A percentile compares a stretch with the other conserved stretches of the same genome.
These are phyloP conservation scores for Moesziomyces sp. DNA, from an alignment of 1,284 basidiomycete species.

Conservation along the genomic window DNA sequence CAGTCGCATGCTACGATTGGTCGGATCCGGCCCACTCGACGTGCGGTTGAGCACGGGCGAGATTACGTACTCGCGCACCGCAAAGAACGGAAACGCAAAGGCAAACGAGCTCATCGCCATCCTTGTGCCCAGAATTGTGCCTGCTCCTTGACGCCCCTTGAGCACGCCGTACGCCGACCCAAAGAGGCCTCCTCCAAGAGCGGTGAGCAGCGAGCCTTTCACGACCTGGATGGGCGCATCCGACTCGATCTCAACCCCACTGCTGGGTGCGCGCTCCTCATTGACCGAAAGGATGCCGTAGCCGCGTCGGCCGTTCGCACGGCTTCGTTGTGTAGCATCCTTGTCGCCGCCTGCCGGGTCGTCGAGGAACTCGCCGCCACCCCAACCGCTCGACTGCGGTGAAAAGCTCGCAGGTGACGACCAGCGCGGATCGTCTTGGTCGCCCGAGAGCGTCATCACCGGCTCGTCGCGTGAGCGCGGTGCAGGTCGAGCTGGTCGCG, in stretches of 20 bases:
- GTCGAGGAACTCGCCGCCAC: constrained; percentile 34
- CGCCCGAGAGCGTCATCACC: constrained; percentile 36
- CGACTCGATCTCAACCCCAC: constrained; percentile 29
- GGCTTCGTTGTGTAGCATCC: background rate
- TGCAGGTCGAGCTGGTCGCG: background rate
- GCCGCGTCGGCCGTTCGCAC: background rate
- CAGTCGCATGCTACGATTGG: constrained; percentile 29
- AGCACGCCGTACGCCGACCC: constrained; percentile 45
- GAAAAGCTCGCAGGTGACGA: constrained; percentile 25
- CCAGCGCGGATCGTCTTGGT: constrained; percentile 43
- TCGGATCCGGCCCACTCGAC: constrained; percentile 31
- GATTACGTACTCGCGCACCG: constrained; percentile 39
- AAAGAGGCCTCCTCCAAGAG: constrained; percentile 28
- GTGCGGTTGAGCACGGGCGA: constrained; percentile 37
- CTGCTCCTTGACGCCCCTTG: constrained; percentile 35
- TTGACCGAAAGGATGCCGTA: constrained; percentile 40
- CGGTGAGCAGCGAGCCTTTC: constrained; percentile 44
- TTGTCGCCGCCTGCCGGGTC: constrained; percentile 19
- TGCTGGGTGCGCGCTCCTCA: constrained; percentile 11
- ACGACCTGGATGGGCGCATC: constrained; percentile 45
- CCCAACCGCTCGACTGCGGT: constrained; percentile 37
- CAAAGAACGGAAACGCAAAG: constrained; percentile 50
- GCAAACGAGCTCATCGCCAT: constrained; percentile 43
- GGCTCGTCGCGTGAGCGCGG: constrained; percentile 26
- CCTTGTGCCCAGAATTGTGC: constrained; percentile 27